phyloP scores from a whole-genome alignment of 257 asterid species.

The Mentha longifolia region DNA sequence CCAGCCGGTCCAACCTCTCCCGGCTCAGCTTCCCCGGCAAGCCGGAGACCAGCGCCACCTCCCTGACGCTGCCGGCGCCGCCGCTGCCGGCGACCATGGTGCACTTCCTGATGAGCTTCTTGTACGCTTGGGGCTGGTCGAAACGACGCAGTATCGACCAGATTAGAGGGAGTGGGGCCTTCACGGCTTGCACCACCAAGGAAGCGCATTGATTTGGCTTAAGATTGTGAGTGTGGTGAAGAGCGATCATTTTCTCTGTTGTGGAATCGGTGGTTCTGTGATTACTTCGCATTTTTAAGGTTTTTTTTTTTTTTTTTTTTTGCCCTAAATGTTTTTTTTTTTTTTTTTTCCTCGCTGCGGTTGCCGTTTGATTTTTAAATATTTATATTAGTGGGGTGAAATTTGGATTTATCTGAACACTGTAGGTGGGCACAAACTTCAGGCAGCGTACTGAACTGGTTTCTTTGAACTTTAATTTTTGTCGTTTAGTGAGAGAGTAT shows the following conservation, averaged over 20 bases:
- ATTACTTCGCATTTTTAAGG: not conserved
- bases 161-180: constrained; percentile 53
- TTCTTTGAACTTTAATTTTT: constrained; percentile 3
- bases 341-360: no score
- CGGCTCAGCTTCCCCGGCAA: constrained; percentile 55
- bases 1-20: constrained; percentile 51
- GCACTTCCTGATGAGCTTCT: constrained; percentile 44
- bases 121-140: constrained; percentile 55
- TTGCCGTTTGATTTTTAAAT: not conserved
- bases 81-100: constrained; percentile 44
- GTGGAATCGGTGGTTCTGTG: no score
- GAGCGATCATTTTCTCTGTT: constrained; percentile 35
- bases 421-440: constrained; percentile 4
- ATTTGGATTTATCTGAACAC: constrained; percentile 22
- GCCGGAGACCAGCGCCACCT: constrained; percentile 56
- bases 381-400: constrained; percentile 2
- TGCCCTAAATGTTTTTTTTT: not conserved
- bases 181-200: constrained; percentile 39
- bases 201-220: constrained; percentile 47
- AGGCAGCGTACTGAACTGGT: not conserved
- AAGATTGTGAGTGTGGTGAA: constrained; percentile 42
- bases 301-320: not conserved
- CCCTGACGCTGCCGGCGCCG: constrained; percentile 56
- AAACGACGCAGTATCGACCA: constrained; percentile 64
- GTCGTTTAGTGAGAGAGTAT: constrained; percentile 20